These are phyloP conservation scores for Podosphaera xanthii DNA, from an alignment of 2,329 filamentous ascomycete species.

Conservation along the genomic window DNA sequence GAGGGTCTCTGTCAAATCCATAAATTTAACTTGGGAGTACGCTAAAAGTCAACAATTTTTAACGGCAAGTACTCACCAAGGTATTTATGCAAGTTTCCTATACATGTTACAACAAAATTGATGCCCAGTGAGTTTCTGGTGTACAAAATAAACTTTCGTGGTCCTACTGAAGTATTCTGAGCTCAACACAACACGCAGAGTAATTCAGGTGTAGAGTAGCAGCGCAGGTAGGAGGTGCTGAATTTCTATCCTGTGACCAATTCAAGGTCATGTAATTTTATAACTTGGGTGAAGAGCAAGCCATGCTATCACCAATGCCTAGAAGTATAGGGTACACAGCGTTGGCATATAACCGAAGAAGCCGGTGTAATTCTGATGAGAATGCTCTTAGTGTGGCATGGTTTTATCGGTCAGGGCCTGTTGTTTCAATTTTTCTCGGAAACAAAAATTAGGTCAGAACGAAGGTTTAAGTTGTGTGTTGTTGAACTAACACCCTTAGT, in stretches of 20 bases:
- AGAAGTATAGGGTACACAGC: neutral
- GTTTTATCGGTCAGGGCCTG: neutral
- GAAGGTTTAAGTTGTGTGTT: neutral
- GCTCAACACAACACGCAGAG: neutral
- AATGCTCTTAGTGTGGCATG: neutral
- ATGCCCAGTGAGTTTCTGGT: neutral
- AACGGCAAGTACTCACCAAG: neutral
- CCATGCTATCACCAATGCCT: neutral
- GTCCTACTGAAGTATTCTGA: too few relatives aligned
- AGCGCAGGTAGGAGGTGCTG: neutral
- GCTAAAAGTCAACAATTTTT: neutral
- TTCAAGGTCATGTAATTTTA: neutral
- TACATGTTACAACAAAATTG: neutral
- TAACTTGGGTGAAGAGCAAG: neutral
- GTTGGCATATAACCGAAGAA: neutral
- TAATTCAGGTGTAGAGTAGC: neutral
- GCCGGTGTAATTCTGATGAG: neutral
- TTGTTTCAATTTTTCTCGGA: neutral
- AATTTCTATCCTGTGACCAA: neutral
- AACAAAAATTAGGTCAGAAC: neutral
- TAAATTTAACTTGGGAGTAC: neutral
- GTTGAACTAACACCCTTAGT: neutral
- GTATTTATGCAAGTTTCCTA: neutral
- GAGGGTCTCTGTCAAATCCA: too few relatives aligned
- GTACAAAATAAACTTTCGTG: neutral